Base-by-base conservation (phyloP, 495 filamentous ascomycete genomes). In the Hypoxylon fragiforme region DNA sequence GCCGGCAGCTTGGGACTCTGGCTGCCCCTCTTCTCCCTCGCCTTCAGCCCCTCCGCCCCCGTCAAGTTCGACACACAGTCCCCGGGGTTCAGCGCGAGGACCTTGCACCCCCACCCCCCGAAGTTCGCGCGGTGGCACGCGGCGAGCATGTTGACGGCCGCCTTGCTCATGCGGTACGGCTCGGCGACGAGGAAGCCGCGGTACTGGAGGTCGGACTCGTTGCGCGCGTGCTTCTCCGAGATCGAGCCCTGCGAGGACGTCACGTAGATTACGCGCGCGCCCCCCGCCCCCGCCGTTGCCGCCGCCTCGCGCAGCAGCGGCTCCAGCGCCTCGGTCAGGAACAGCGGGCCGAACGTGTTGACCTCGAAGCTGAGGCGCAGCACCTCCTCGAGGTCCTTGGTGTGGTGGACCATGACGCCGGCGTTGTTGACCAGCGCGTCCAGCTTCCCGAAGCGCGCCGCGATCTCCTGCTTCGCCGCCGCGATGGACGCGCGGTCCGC, bases 61-160 rank as follows among this genome's bases (percentile, higher is more conserved):
- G 71, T 78, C n/a, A 84, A 54, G 0, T 73, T 74, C 0, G 77
- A 81, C 1, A 77, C 79, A 18, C 81, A 64, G 31, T 73, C 75
- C 0, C 80, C 82, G 0, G 81, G 83, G 4, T 68, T 73, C 13
- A 83, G 70, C 9, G 69, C 64, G 57, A 68, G 83, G 0, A 81
- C 49, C 20, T 81, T 84, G 2, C 81, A 80, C 0, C 77, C 78
- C 56, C 81, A 81, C 7, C 79, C 71, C 44, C 69, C 69, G 46
- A 79, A 64, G 2, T 77, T 64, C 8, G 72, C 65, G 6, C 47
- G 21, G 73, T 82, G 83, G 46, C 84, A 79, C 5, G 72, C 70
- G 67, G 83, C 77, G 59, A 85, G 22, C 84, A 85, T 85, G 46
- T 85, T 84, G 62, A 86, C 40, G 0, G 80, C 84, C 0, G 80